These are phyloP conservation scores for Oryza coarctata DNA, from an alignment of 176 grass and related monocot species.

Conservation along the genomic window DNA sequence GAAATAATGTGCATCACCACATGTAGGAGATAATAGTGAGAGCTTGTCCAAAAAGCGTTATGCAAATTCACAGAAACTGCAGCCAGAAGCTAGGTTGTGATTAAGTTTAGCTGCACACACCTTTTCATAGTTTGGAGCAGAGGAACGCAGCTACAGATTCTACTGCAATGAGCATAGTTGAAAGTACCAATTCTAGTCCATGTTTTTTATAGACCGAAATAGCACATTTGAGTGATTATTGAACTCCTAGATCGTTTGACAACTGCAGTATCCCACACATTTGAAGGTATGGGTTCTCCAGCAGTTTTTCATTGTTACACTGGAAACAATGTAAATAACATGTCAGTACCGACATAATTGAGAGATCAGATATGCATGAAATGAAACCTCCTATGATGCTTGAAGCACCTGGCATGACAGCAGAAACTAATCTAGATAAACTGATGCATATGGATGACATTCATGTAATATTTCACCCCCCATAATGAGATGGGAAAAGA, in stretches of 20 bases:
- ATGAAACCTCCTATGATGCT: not conserved
- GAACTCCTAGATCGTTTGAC: constrained; percentile 79
- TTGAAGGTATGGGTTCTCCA: constrained; percentile 99
- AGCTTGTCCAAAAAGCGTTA: not conserved
- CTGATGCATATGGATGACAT: constrained; percentile 6
- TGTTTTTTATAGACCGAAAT: constrained; percentile 38
- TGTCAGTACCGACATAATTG: constrained; percentile 27
- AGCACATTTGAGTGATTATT: constrained; percentile 36
- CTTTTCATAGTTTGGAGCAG: constrained; percentile 29
- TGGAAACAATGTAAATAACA: constrained; percentile 27
- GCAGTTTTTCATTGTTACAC: constrained; percentile 99
- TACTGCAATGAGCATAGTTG: constrained; percentile 38
- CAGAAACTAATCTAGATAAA: constrained; percentile 20
- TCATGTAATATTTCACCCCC: not conserved
- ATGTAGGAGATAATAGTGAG: not conserved
- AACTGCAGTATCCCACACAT: constrained; percentile 95
- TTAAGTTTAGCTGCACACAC: constrained; percentile 5
- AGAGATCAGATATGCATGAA: constrained; percentile 5
- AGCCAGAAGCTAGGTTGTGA: not conserved
- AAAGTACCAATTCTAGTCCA: constrained; percentile 30
- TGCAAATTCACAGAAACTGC: not conserved
- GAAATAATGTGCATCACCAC: not conserved
- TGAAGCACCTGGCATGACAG: constrained; percentile 18
- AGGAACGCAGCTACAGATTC: constrained; percentile 32
- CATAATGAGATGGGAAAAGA: constrained; percentile 7